Conservation (phyloP, 1,284 basidiomycete genomes). For the Sutorius eximius region DNA sequence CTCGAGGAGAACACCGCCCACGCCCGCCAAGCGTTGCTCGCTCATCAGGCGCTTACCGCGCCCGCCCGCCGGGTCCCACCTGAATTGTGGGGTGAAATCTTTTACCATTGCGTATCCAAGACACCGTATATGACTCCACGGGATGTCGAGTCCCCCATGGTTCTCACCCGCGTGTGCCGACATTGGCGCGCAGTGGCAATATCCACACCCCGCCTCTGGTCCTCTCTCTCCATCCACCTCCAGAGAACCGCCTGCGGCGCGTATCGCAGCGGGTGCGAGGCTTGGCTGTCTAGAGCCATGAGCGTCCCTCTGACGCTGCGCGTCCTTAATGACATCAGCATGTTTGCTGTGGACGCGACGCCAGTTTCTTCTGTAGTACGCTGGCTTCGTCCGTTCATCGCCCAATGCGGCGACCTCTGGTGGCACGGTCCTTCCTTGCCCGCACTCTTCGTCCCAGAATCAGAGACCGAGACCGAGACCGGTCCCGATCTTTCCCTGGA, state of each 20-base stretch:
- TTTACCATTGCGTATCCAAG: slow-evolving; percentile 36
- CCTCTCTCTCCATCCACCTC: slow-evolving; percentile 24
- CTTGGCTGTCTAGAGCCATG: slow-evolving; percentile 33
- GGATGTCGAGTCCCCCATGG: slow-evolving; percentile 24
- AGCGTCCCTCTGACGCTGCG: slow-evolving; percentile 29
- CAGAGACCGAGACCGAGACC: not conserved
- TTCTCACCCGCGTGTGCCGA: slow-evolving; percentile 29
- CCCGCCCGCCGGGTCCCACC: slow-evolving; percentile 35
- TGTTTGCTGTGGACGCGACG: slow-evolving; percentile 2
- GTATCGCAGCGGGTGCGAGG: slow-evolving; percentile 24
- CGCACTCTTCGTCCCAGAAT: slow-evolving; percentile 16
- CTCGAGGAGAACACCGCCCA: slow-evolving; percentile 16
- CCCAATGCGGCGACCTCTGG: slow-evolving; percentile 29
- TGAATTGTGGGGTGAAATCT: slow-evolving; percentile 42
- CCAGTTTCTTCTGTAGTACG: slow-evolving; percentile 4
- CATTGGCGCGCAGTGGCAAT: slow-evolving; percentile 28
- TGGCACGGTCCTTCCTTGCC: slow-evolving; percentile 34
- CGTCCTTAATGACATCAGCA: slow-evolving; percentile 27
- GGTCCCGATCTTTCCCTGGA: slow-evolving; percentile 13
- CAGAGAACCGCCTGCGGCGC: slow-evolving; percentile 7
- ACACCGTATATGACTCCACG: slow-evolving; percentile 28
- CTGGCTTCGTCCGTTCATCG: slow-evolving; percentile 29
- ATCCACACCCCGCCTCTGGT: slow-evolving; percentile 30
- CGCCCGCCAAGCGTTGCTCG: slow-evolving; percentile 19
- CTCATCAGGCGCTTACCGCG: slow-evolving; percentile 22